Conservation (phyloP, 2,329 filamentous ascomycete species). For the Raffaelea ambrosiae region DNA sequence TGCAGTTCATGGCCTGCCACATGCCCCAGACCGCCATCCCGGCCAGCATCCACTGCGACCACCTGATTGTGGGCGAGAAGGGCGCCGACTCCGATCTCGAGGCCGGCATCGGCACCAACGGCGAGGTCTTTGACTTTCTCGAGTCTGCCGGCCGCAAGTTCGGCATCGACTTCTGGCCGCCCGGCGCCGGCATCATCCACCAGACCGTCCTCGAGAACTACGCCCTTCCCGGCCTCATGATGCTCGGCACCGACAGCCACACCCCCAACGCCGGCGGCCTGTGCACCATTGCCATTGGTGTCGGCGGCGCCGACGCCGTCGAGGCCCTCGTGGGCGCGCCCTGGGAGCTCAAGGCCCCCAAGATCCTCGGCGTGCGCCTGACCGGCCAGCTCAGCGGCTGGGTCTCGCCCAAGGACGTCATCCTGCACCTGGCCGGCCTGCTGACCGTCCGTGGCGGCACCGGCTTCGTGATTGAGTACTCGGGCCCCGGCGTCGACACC, state of each 20-base stretch:
- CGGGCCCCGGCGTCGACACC: conserved; percentile 80
- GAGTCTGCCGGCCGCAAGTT: conserved; percentile 88
- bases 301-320: conserved; percentile 93
- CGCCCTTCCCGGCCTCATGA: conserved; percentile 93
- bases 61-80: conserved; percentile 93
- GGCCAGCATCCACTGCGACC: conserved; percentile 96
- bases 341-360: conserved; percentile 95
- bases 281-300: conserved; percentile 89
- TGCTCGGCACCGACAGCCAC: conserved; percentile 96
- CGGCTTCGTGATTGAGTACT: conserved; percentile 90
- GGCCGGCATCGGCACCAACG: conserved; percentile 80
- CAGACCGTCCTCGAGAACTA: conserved; percentile 98
- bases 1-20: conserved; percentile 98
- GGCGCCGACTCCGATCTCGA: conserved; percentile 81
- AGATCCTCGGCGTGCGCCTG: conserved; percentile 76
- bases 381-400: conserved; percentile 80
- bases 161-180: conserved; percentile 93
- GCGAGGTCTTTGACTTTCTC: conserved; percentile 95
- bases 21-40: conserved; percentile 84
- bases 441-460: conserved; percentile 92
- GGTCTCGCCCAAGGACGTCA: conserved; percentile 93
- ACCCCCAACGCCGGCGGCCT: conserved; percentile 95
- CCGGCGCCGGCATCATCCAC: conserved; percentile 91
- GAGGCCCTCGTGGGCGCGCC: conserved; percentile 93
- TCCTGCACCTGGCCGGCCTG: conserved; percentile 78